Evolutionary conservation across 139 green algal species (phyloP).

Genomic region (Picochlorum sp.): DNA sequence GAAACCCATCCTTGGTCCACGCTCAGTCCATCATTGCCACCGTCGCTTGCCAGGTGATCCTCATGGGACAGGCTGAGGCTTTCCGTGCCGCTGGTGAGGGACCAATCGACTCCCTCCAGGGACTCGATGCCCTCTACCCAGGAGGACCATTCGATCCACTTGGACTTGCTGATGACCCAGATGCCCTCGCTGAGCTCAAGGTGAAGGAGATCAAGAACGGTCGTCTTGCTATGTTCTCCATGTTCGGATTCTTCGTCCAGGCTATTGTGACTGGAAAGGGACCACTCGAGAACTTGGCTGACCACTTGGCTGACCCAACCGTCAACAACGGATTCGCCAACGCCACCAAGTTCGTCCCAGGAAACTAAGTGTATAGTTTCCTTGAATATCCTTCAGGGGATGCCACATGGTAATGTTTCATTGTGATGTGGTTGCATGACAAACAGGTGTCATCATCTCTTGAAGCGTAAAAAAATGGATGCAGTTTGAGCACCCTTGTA

Average conservation of each 20-base stretch:
- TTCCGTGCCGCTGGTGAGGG: slow-evolving; percentile 55
- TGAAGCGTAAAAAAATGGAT: slow-evolving; percentile 1
- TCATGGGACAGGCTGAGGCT: slow-evolving; percentile 63
- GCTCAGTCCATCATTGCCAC: slow-evolving; percentile 85
- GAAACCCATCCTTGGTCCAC: slow-evolving; percentile 70
- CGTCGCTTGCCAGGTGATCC: slow-evolving; percentile 69
- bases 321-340: slow-evolving; percentile 59
- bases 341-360: slow-evolving; percentile 64
- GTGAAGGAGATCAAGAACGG: slow-evolving; percentile 97
- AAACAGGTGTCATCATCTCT: no score
- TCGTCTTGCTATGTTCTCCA: slow-evolving; percentile 88
- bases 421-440: no score
- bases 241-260: slow-evolving; percentile 85
- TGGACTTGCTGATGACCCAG: slow-evolving; percentile 73
- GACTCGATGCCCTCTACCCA: slow-evolving; percentile 61
- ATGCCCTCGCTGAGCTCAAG: slow-evolving; percentile 71
- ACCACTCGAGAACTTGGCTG: slow-evolving; percentile 28
- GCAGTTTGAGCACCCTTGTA: neutral
- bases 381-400: no score
- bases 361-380: slow-evolving; percentile 10
- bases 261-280: slow-evolving; percentile 72
- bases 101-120: slow-evolving; percentile 24
- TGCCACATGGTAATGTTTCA: no score
- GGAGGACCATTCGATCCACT: slow-evolving; percentile 82
- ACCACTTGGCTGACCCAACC: slow-evolving; percentile 49